Evolutionary conservation across 371 early-diverging fungal genomes (phyloP), one percentile per base, ranked within the genome.

Genomic region (Mortierella sp.): DNA sequence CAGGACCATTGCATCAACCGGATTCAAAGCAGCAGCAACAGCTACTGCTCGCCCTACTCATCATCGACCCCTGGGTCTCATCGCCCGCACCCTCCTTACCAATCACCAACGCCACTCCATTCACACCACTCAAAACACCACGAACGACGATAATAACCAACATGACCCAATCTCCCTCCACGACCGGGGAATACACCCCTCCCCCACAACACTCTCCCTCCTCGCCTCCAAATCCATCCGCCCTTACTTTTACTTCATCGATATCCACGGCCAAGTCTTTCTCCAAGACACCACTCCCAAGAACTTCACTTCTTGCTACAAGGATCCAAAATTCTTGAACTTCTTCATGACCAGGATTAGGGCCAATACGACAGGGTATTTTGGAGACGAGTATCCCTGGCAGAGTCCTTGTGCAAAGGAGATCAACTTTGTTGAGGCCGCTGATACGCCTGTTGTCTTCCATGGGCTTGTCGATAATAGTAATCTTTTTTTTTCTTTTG

Each of bases 361-460:
- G 5, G 78, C 76, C n/a, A 86, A 86, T 35, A 56, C 74, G 0
- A 75, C 80, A 0, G 10, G 51, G 3, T 71, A 43, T 5, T 80
- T 29, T 32, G 32, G 73, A 32, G 49, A 72, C 0, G 80, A 86
- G 16, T 86, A 80, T 43, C 1, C 55, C 6, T 82, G 82, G 82
- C 74, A 71, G 43, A 80, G 80, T 29, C 83, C 87, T 16, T 86
- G 87, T 71, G 87, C 80, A 32, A 80, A 78, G 54, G 87, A 86
- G 41, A 71, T 86, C 63, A 86, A 86, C 76, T 86, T 86, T 82
- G 75, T 86, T 4, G 82, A 86, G 65, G 80, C 83, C 18, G 87
- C 80, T 8, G 87, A 86, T 51, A 82, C 83, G 21, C 87, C 87
- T 0, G 51, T 86, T 3, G 83, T 82, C 55, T 86, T 79, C 48